Conservation (phyloP, 768 basidiomycete species). For the Rhodotorula kratochvilovae region DNA sequence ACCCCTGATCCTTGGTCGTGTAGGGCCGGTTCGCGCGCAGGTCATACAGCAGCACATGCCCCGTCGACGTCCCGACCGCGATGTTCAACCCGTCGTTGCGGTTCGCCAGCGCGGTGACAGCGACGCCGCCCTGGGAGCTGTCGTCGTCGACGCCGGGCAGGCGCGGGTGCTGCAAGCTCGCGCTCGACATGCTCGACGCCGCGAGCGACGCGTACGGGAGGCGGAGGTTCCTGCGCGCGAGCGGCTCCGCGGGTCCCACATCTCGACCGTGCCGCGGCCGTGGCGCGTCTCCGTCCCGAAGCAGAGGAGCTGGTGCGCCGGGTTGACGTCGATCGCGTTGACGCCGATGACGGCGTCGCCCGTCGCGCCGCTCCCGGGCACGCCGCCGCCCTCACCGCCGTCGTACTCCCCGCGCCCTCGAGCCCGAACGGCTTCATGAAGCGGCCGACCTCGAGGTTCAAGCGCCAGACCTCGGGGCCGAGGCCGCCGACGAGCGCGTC, state of each 20-base stretch:
- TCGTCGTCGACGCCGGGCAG: constrained; percentile 39
- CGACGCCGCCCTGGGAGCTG: not conserved
- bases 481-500: constrained; percentile 80
- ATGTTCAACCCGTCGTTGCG: constrained; percentile 84
- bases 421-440: constrained; percentile 77
- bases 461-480: constrained; percentile 80
- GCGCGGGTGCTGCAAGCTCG: constrained; percentile 12
- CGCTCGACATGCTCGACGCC: constrained; percentile 36
- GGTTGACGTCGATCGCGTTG: constrained; percentile 86
- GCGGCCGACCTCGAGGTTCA: constrained; percentile 91
- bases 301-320: constrained; percentile 80
- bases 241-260: constrained; percentile 91
- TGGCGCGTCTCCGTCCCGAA: constrained; percentile 74
- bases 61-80: constrained; percentile 89
- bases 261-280: constrained; percentile 71
- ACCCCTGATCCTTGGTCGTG: constrained; percentile 92
- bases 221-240: constrained; percentile 70
- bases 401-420: constrained; percentile 51
- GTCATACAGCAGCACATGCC: constrained; percentile 91
- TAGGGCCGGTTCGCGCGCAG: constrained; percentile 77
- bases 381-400: constrained; percentile 48
- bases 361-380: constrained; percentile 47
- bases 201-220: constrained; percentile 38
- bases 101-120: constrained; percentile 76
- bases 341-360: constrained; percentile 65